A percentile compares a stretch with the other conserved stretches of the same genome.
Evolutionary conservation across 352 stramenopile genomes (phyloP).

Genomic region (Discostella stelligera): DNA sequence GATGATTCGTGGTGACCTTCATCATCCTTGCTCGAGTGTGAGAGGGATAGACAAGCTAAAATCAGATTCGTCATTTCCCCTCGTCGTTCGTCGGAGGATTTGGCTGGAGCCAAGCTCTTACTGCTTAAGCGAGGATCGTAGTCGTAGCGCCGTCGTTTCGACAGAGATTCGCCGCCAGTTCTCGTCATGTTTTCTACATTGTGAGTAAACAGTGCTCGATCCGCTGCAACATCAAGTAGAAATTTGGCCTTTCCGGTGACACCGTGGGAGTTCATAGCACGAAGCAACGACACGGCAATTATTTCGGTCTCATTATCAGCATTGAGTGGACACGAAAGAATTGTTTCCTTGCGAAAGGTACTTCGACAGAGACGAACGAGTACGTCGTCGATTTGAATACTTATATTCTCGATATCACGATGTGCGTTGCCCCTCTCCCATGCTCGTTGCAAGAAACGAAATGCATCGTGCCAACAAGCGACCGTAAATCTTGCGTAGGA

Average conservation of each 20-base stretch:
- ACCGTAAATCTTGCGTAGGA: slow-evolving; percentile 29
- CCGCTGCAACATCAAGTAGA: slow-evolving; percentile 33
- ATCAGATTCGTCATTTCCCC: slow-evolving; percentile 33
- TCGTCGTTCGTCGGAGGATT: slow-evolving; percentile 1
- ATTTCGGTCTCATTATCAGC: slow-evolving; percentile 19
- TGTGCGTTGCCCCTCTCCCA: background rate
- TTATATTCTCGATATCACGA: slow-evolving; percentile 20
- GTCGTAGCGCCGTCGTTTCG: slow-evolving; percentile 32
- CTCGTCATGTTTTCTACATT: background rate
- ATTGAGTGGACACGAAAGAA: slow-evolving; percentile 4
- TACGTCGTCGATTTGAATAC: slow-evolving; percentile 34
- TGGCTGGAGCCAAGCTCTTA: background rate
- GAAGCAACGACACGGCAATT: slow-evolving; percentile 28
- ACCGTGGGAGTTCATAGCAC: slow-evolving; percentile 25
- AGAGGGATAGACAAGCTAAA: slow-evolving; percentile 35
- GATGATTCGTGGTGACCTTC: slow-evolving; percentile 9
- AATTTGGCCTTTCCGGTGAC: slow-evolving; percentile 24
- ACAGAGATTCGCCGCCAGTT: background rate
- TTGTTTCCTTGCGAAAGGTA: slow-evolving; percentile 23
- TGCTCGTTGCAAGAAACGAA: slow-evolving; percentile 17
- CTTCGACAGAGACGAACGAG: slow-evolving; percentile 29
- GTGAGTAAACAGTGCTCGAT: background rate
- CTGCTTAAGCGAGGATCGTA: too few species aligned
- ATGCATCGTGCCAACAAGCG: slow-evolving; percentile 34
- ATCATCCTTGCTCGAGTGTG: slow-evolving; percentile 16